phyloP scores from a whole-genome alignment of 2,329 filamentous ascomycete genomes.

The Paramyrothecium roridum region DNA sequence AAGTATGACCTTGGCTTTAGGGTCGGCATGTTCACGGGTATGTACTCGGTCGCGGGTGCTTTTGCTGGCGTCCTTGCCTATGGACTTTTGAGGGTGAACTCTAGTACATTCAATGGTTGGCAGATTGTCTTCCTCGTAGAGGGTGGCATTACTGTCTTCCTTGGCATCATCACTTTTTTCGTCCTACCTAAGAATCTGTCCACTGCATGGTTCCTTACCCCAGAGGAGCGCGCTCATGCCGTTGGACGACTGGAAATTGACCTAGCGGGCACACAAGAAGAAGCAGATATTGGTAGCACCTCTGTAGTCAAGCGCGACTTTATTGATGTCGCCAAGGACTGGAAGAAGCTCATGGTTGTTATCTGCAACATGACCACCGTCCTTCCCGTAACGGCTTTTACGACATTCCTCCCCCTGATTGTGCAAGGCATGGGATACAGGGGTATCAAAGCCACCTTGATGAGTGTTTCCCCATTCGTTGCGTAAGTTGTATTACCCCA shows the following conservation, averaged over 20 bases:
- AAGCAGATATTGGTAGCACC: not conserved
- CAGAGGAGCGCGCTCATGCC: not conserved
- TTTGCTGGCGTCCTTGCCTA: not conserved
- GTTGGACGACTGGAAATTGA: not conserved
- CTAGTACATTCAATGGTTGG: not conserved
- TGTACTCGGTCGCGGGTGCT: not conserved
- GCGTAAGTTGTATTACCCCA: no score
- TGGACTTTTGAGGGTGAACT: not conserved
- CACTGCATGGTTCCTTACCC: not conserved
- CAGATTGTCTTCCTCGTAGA: not conserved
- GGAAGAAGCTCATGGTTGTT: not conserved
- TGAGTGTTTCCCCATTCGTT: not conserved
- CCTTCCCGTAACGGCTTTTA: not conserved
- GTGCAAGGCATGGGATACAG: not conserved
- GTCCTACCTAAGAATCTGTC: not conserved
- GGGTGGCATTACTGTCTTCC: not conserved
- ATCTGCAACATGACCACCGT: not conserved
- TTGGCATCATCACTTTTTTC: not conserved
- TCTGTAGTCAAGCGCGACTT: not conserved
- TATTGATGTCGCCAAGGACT: not conserved
- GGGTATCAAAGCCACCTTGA: not conserved
- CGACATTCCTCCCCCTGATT: not conserved
- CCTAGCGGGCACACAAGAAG: not conserved
- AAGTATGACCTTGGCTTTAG: not conserved
- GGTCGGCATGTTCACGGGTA: not conserved